phyloP scores from a whole-genome alignment of 169 alveolate genomes.

The Fabrea salina region DNA sequence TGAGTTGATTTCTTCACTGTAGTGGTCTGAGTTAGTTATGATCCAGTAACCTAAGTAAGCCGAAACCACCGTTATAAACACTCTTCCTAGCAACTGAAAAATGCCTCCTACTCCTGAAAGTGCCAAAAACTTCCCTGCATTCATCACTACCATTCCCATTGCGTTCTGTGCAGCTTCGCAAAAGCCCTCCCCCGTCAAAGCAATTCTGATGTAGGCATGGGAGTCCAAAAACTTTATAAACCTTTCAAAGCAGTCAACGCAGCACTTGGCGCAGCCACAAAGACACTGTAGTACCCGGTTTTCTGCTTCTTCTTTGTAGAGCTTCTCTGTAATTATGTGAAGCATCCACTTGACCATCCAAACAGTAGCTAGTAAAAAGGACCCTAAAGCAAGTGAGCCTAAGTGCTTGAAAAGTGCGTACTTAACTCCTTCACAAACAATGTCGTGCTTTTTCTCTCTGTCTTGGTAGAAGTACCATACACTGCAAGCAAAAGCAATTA shows the following conservation, averaged over 20 bases:
- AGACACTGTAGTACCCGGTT: not conserved
- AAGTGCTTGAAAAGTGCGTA: conserved; percentile 81
- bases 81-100: conserved; percentile 5
- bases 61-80: not conserved
- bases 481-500: conserved; percentile 79
- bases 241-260: conserved; percentile 78
- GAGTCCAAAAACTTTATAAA: conserved; percentile 81
- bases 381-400: conserved; percentile 90
- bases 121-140: conserved; percentile 53
- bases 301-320: conserved; percentile 9
- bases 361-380: conserved; percentile 82
- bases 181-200: conserved; percentile 74
- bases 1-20: conserved; percentile 9
- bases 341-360: conserved; percentile 67
- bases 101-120: conserved; percentile 15
- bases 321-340: not conserved
- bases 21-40: not conserved
- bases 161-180: conserved; percentile 85
- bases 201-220: conserved; percentile 89
- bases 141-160: conserved; percentile 70
- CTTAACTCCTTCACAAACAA: conserved; percentile 56
- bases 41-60: not conserved
- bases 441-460: conserved; percentile 58
- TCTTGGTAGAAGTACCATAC: conserved; percentile 76
- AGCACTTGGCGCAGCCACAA: conserved; percentile 64